Percentiles rank a stretch among this genome's conserved stretches.
phyloP scores from a whole-genome alignment of 164 flowering plant genomes.

The Euptelea pleiosperma region DNA sequence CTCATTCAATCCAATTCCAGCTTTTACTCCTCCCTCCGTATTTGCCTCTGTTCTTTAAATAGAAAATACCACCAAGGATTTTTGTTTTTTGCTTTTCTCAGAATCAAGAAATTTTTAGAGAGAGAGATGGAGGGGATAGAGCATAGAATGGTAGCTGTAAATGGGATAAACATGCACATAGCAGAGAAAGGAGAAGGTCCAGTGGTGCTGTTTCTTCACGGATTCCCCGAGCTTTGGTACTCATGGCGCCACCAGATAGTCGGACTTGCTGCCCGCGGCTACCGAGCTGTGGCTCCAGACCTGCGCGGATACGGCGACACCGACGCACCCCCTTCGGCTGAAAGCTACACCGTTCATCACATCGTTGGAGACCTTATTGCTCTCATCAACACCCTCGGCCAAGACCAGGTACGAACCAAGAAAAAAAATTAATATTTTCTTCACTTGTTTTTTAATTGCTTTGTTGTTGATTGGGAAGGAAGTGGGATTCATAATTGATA shows the following conservation, averaged over 20 bases:
- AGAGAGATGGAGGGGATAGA: conserved; percentile 30
- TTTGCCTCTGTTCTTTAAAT: no score
- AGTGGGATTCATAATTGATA: background rate
- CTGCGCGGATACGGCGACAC: conserved; percentile 78
- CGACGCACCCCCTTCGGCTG: conserved; percentile 48
- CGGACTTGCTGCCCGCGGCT: conserved; percentile 45
- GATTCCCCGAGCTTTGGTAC: conserved; percentile 66
- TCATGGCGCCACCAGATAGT: conserved; percentile 68
- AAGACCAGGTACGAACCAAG: conserved; percentile 28
- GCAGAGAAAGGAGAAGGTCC: conserved; percentile 60
- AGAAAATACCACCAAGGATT: no score
- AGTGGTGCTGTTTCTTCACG: conserved; percentile 53
- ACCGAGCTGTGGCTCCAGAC: conserved; percentile 63
- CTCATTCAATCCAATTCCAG: no score
- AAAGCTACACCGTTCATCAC: conserved; percentile 49
- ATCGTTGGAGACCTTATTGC: conserved; percentile 68
- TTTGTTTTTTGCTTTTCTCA: no score
- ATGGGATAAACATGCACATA: conserved; percentile 55
- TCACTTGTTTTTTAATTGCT: background rate
- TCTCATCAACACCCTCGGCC: conserved; percentile 44
- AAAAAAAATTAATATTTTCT: background rate
- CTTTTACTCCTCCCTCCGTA: no score
- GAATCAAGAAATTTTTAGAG: no score
- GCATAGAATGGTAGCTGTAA: conserved; percentile 35
- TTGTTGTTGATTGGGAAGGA: background rate